Conservation (phyloP, 116 monocot genomes). For the Cymodocea nodosa region DNA sequence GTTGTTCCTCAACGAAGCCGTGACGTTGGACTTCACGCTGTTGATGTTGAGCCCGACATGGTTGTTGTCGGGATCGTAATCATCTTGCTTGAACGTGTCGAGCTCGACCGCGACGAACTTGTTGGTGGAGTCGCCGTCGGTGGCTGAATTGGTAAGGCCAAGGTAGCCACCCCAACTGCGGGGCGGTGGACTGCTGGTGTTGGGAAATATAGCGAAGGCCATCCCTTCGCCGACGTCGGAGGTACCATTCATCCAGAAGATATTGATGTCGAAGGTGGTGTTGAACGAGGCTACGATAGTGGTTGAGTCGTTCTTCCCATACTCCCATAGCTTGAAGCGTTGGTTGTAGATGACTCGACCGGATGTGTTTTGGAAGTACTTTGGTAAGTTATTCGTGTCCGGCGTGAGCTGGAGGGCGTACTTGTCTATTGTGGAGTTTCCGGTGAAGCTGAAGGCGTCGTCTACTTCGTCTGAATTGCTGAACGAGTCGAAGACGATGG, state of each 20-base stretch:
- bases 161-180: slow-evolving; percentile 50
- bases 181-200: slow-evolving; percentile 13
- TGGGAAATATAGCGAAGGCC: slow-evolving; percentile 44
- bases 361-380: slow-evolving; percentile 28
- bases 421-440: slow-evolving; percentile 5
- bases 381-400: slow-evolving; percentile 22
- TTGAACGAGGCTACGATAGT: slow-evolving; percentile 13
- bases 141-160: slow-evolving; percentile 67
- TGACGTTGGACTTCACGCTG: slow-evolving; percentile 29
- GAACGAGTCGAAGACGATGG: slow-evolving; percentile 9
- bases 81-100: slow-evolving; percentile 55
- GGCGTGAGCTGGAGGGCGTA: slow-evolving; percentile 75
- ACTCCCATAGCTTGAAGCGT: slow-evolving; percentile 35
- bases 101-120: slow-evolving; percentile 77
- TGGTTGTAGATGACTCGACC: slow-evolving; percentile 42
- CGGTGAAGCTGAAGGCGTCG: slow-evolving; percentile 7
- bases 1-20: slow-evolving; percentile 14
- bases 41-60: slow-evolving; percentile 84
- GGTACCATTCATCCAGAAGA: not conserved
- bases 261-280: slow-evolving; percentile 20
- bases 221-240: slow-evolving; percentile 49
- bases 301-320: not conserved
- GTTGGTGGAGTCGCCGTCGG: slow-evolving; percentile 36
- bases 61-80: slow-evolving; percentile 50
- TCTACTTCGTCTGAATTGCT: not conserved